Evolutionary conservation across 371 early-diverging fungal species (phyloP).

Genomic region (Lichtheimia hyalospora): DNA sequence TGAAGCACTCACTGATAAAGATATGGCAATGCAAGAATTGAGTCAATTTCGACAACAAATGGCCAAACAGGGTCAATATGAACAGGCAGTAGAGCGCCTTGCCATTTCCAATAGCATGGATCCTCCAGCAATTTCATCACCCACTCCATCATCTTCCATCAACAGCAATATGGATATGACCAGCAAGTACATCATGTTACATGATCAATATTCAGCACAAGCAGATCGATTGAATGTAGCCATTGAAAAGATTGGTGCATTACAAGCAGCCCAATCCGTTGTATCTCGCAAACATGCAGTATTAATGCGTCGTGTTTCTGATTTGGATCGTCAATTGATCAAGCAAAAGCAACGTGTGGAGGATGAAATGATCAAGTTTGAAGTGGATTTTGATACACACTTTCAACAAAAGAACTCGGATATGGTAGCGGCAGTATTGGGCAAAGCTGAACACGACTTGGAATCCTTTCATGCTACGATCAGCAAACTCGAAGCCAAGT

Average conservation of each 20-base stretch:
- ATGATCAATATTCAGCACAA: constrained; percentile 5
- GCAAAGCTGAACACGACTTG: constrained; percentile 19
- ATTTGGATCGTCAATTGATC: constrained; percentile 9
- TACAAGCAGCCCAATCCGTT: constrained; percentile 1
- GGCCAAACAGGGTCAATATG: not conserved
- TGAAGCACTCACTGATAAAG: constrained; percentile 7
- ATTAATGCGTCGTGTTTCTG: constrained; percentile 13
- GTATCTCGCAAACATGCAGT: constrained; percentile 9
- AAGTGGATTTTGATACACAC: constrained; percentile 4
- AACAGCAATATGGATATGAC: not conserved
- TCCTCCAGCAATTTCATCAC: not conserved
- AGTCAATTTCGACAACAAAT: not conserved
- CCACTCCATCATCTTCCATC: not conserved
- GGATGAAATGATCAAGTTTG: constrained; percentile 12
- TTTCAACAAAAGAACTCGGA: constrained; percentile 4
- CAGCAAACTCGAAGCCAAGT: constrained; percentile 21
- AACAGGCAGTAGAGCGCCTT: not conserved
- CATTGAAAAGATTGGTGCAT: constrained; percentile 3
- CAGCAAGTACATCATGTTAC: constrained; percentile 1
- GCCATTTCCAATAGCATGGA: not conserved
- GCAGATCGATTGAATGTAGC: constrained; percentile 8
- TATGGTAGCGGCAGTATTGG: not conserved
- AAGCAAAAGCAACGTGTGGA: constrained; percentile 14
- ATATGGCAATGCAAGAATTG: not conserved
- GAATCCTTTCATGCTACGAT: constrained; percentile 21